A percentile compares a stretch with the other conserved stretches of the same genome.
Conservation (phyloP, 1,284 basidiomycete species). For the Salmacisia buchloeana region DNA sequence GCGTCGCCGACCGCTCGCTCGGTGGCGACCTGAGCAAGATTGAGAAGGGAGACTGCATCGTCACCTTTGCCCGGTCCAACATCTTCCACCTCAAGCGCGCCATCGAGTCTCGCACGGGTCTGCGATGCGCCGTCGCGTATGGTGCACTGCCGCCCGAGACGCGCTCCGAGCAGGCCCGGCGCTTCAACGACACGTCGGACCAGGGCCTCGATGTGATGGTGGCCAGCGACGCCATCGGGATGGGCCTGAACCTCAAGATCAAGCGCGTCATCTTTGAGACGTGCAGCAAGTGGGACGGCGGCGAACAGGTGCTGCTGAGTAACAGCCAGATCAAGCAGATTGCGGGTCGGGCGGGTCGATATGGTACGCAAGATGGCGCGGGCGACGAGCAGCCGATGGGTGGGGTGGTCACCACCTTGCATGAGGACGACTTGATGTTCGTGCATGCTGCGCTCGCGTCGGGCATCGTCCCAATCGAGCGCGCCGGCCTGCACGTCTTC, state of each 20-base stretch:
- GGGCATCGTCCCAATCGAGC: slow-evolving; percentile 54
- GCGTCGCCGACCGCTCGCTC: slow-evolving; percentile 65
- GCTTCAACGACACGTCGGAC: slow-evolving; percentile 66
- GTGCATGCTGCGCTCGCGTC: slow-evolving; percentile 56
- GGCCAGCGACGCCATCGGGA: slow-evolving; percentile 87
- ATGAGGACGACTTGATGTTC: slow-evolving; percentile 63
- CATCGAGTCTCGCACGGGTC: slow-evolving; percentile 66
- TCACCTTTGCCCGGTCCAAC: slow-evolving; percentile 71
- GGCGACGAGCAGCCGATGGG: slow-evolving; percentile 13
- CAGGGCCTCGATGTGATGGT: slow-evolving; percentile 78
- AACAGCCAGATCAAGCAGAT: slow-evolving; percentile 90
- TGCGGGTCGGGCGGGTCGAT: slow-evolving; percentile 89
- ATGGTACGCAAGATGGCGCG: slow-evolving; percentile 63
- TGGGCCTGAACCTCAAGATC: slow-evolving; percentile 95
- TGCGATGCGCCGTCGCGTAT: slow-evolving; percentile 82
- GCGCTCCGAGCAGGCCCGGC: slow-evolving; percentile 75
- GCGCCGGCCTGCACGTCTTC: slow-evolving; percentile 52
- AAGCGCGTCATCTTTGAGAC: slow-evolving; percentile 77
- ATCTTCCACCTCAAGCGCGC: slow-evolving; percentile 73
- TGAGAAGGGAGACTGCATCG: slow-evolving; percentile 80
- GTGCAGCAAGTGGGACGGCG: slow-evolving; percentile 70
- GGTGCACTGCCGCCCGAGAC: slow-evolving; percentile 83
- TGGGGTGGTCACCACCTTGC: slow-evolving; percentile 62
- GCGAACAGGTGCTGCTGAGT: slow-evolving; percentile 59
- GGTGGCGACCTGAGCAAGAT: slow-evolving; percentile 63